These are phyloP conservation scores for Cydonia oblonga DNA, from an alignment of 331 rosid genomes.

Conservation along the genomic window DNA sequence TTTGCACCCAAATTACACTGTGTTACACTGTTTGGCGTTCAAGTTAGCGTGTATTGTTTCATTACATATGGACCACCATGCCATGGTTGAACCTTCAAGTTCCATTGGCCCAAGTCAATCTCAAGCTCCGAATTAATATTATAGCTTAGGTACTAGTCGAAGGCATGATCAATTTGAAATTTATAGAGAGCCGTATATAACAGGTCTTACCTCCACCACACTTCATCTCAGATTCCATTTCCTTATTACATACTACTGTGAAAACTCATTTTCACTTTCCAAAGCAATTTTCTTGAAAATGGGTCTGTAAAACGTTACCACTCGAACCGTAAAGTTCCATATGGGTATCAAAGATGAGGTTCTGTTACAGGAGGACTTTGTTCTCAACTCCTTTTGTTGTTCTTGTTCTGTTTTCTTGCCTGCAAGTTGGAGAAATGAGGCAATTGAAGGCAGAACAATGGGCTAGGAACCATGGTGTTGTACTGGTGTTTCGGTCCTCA, in stretches of 20 bases:
- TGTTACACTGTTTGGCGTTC: background rate
- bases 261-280: background rate
- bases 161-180: background rate
- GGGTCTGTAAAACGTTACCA: no score
- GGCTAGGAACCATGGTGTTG: conserved; percentile 11
- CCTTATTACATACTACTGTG: background rate
- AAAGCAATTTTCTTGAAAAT: no score
- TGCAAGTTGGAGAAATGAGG: conserved; percentile 36
- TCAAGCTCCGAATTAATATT: background rate
- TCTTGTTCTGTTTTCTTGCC: conserved; percentile 14
- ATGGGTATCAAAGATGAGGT: background rate
- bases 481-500: conserved; percentile 25
- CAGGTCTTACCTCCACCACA: background rate
- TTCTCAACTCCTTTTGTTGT: conserved; percentile 18
- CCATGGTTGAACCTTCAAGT: conserved; percentile 11
- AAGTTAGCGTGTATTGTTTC: conserved; percentile 15
- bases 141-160: background rate
- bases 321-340: background rate
- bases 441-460: conserved; percentile 22
- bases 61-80: background rate
- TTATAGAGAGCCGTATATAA: background rate
- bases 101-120: conserved; percentile 21
- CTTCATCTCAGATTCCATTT: background rate
- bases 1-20: background rate
- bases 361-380: conserved; percentile 13